Evolutionary conservation across 371 early-diverging fungal genomes (phyloP).

Genomic region (Apophysomyces variabilis): DNA sequence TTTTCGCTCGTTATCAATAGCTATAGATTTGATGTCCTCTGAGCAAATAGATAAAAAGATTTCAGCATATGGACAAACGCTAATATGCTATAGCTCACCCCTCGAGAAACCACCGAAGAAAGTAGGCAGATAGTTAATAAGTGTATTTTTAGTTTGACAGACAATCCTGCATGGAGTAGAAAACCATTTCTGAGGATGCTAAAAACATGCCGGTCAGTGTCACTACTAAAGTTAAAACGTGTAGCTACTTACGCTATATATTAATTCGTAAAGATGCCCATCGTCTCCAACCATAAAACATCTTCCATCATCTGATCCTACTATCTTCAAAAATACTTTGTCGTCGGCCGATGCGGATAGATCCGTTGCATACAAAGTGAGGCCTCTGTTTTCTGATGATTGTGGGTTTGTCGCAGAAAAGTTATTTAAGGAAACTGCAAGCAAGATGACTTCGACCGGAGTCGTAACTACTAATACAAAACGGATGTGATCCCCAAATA

Average conservation of each 20-base stretch:
- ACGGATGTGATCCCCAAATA: slow-evolving; percentile 78
- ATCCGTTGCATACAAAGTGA: slow-evolving; percentile 67
- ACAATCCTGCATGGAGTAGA: slow-evolving; percentile 69
- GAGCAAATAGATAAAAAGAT: slow-evolving; percentile 24
- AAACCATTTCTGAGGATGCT: slow-evolving; percentile 73
- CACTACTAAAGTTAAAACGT: not conserved
- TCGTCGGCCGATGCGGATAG: slow-evolving; percentile 76
- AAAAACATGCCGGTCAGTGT: not conserved
- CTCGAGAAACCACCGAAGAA: slow-evolving; percentile 39
- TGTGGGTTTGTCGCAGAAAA: not conserved
- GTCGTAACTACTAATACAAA: slow-evolving; percentile 84
- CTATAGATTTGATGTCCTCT: slow-evolving; percentile 57
- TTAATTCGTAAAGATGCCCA: slow-evolving; percentile 85
- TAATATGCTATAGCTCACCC: slow-evolving; percentile 17
- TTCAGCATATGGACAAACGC: slow-evolving; percentile 13
- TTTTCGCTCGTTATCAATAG: slow-evolving; percentile 72
- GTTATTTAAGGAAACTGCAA: slow-evolving; percentile 59
- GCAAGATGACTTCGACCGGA: slow-evolving; percentile 73
- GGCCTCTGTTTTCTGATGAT: slow-evolving; percentile 21
- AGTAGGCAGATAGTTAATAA: slow-evolving; percentile 63
- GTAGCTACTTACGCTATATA: slow-evolving; percentile 62
- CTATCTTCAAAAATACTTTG: slow-evolving; percentile 72
- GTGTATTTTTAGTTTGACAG: slow-evolving; percentile 56
- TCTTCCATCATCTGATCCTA: slow-evolving; percentile 74
- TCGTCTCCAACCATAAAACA: slow-evolving; percentile 84